These are phyloP conservation scores for Lolium perenne DNA, from an alignment of 176 grass and related monocot genomes.

Conservation along the genomic window DNA sequence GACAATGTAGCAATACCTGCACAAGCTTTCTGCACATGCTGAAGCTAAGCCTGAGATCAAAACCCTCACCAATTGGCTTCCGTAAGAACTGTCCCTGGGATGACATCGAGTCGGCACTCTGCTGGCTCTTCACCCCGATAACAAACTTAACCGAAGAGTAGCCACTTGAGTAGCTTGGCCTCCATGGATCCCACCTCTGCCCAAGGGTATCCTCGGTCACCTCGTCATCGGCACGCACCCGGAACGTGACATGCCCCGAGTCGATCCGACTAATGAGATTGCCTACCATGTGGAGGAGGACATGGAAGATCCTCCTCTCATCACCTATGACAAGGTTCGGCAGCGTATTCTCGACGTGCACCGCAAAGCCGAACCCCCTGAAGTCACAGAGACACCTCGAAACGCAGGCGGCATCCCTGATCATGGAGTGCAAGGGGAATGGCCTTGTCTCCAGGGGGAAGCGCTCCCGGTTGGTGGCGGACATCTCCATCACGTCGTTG, in stretches of 20 bases:
- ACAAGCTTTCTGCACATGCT: conserved; percentile 89
- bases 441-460: conserved; percentile 49
- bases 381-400: conserved; percentile 60
- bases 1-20: conserved; percentile 53
- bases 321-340: conserved; percentile 67
- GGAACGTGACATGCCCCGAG: conserved; percentile 50
- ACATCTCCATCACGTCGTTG: conserved; percentile 70
- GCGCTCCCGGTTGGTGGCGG: conserved; percentile 44
- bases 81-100: conserved; percentile 22
- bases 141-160: conserved; percentile 62
- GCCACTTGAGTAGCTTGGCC: conserved; percentile 52
- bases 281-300: conserved; percentile 74
- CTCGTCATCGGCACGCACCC: conserved; percentile 51
- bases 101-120: conserved; percentile 20
- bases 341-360: conserved; percentile 53
- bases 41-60: conserved; percentile 73
- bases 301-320: conserved; percentile 78
- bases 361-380: conserved; percentile 51
- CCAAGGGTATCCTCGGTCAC: conserved; percentile 37
- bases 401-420: conserved; percentile 57
- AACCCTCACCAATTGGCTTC: conserved; percentile 48
- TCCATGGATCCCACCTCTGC: conserved; percentile 69
- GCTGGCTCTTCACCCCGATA: conserved; percentile 55
- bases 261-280: conserved; percentile 54
- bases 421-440: conserved; percentile 54